Base-by-base conservation (phyloP, 1,284 basidiomycete genomes). In the Chiua sp. region DNA sequence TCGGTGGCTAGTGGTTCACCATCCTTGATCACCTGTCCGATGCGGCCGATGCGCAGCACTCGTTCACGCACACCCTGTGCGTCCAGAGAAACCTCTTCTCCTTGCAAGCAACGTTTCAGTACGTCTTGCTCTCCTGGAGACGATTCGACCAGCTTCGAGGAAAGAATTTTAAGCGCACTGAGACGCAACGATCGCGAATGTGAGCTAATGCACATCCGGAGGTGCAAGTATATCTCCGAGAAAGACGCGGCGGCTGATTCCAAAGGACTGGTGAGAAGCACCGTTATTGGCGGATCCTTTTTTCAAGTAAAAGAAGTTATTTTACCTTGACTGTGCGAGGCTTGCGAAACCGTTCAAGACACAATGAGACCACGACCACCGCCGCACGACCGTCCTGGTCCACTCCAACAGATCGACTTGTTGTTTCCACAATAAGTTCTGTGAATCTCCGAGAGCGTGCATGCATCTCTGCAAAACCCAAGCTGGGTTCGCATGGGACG, bases 1-100 rank as follows among this genome's bases (percentile, higher is more conserved):
- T 87, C 85, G 0, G 83, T 83, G 7, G 82, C 81, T 28, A 83
- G 65, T 12, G 79, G 76, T 59, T 86, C 86, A 10, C 78, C 82
- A 51, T 82, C 82, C 52, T 77, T 78, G 53, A 90, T 77, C 23
- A 82, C 76, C 61, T 85, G 82, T 3, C 80, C 80, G 47, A 92
- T 77, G 42, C 87, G 80, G 10, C 82, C 82, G 18, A 96, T 92
- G 33, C 87, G 80, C 63, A 95, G 75, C 2, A 92, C 86, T 42
- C 94, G 86, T 67, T 98, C 95, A 28, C 95, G 83, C 0, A 91
- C 89, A 37, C 93, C 91, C 62, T 90, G 87, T 3, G 92, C 80
- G 53, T 92, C 88, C 49, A 95, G 75, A 1, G 89, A 77, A 0
- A 91, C 85, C 59, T 90, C 83, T 70, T 96, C 94, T 2, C 89